A percentile compares a stretch with the other conserved stretches of the same genome.
phyloP scores from a whole-genome alignment of 2,329 filamentous ascomycete genomes.

The Fusarium floridanum region DNA sequence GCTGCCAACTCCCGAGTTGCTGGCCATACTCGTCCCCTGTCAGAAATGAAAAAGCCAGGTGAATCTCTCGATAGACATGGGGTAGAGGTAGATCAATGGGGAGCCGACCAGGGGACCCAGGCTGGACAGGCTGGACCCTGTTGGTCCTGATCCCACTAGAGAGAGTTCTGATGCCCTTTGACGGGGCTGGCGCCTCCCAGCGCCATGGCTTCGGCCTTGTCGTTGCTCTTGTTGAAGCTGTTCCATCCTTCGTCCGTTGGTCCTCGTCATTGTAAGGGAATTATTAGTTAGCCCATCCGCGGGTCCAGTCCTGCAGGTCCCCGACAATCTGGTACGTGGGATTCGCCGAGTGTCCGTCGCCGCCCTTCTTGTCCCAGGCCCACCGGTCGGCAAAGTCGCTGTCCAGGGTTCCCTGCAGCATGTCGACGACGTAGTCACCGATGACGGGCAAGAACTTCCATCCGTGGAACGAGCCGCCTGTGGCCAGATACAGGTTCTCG shows the following conservation, averaged over 20 bases:
- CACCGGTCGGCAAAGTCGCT: conserved; percentile 56
- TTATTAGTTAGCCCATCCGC: conserved; percentile 45
- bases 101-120: background rate
- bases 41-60: background rate
- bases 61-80: conserved; percentile 2
- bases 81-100: background rate
- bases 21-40: background rate
- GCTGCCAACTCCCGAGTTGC: background rate
- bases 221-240: background rate
- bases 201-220: conserved; percentile 12
- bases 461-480: conserved; percentile 73
- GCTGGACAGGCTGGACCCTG: background rate
- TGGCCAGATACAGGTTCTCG: conserved; percentile 69
- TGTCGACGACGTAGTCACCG: conserved; percentile 69
- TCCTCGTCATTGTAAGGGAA: background rate
- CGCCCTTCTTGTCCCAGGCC: conserved; percentile 61
- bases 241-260: background rate
- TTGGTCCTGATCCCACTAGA: conserved; percentile 12
- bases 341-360: conserved; percentile 57
- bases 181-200: conserved; percentile 15
- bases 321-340: conserved; percentile 58
- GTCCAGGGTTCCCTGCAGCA: conserved; percentile 58
- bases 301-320: conserved; percentile 56
- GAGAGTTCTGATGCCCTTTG: background rate
- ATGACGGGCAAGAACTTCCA: conserved; percentile 75